Conservation (phyloP, 371 early-diverging fungal species). For the Circinella umbellata region DNA sequence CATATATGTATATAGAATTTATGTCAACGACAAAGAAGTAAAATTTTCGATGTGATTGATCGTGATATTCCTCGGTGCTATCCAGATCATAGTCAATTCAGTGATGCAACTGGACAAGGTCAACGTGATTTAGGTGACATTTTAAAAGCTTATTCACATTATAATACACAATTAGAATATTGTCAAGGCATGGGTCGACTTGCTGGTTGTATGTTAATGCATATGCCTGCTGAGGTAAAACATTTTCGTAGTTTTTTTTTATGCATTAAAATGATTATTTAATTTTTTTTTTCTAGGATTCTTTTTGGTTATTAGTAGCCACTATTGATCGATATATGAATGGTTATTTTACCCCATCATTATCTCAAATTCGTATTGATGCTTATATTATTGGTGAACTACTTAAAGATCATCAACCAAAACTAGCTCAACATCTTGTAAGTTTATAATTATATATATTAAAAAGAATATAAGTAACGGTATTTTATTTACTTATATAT, state of each 20-base stretch:
- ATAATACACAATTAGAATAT: constrained; percentile 90
- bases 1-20: constrained; percentile 12
- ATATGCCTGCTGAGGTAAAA: constrained; percentile 74
- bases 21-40: constrained; percentile 21
- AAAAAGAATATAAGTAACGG: no score
- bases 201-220: constrained; percentile 91
- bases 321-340: constrained; percentile 77
- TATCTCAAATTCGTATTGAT: constrained; percentile 82
- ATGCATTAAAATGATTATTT: background rate
- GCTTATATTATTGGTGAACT: constrained; percentile 85
- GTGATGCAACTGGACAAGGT: constrained; percentile 70
- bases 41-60: constrained; percentile 80
- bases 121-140: constrained; percentile 74
- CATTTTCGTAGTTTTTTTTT: background rate
- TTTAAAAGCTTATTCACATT: constrained; percentile 88
- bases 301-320: constrained; percentile 89
- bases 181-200: constrained; percentile 97
- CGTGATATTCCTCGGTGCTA: constrained; percentile 85
- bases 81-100: constrained; percentile 80
- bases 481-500: no score
- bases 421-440: constrained; percentile 77
- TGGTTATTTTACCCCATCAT: constrained; percentile 78
- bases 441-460: background rate
- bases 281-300: constrained; percentile 50
- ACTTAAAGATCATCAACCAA: constrained; percentile 73